phyloP scores from a whole-genome alignment of 2,329 filamentous ascomycete genomes.

The Chaetomium sp. region DNA sequence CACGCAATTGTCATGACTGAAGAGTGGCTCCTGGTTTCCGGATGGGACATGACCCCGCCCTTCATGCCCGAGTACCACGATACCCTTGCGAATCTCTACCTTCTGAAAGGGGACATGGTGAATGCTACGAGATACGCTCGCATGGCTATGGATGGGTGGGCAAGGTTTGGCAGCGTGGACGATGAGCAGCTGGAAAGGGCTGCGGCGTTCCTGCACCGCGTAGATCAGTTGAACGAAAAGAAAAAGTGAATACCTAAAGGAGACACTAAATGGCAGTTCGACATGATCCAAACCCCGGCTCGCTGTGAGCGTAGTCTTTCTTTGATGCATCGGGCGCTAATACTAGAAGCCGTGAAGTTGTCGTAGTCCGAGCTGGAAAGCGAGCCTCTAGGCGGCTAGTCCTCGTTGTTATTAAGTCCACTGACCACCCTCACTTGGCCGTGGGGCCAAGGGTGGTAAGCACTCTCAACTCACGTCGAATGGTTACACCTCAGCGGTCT shows the following conservation, averaged over 20 bases:
- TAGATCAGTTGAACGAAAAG: conserved; percentile 16
- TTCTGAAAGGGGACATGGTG: conserved; percentile 27
- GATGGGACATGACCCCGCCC: conserved; percentile 29
- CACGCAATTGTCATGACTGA: conserved; percentile 34
- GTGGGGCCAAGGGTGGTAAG: background rate
- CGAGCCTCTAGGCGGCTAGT: background rate
- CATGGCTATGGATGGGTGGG: conserved; percentile 35
- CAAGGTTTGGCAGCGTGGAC: conserved; percentile 34
- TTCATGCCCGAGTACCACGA: conserved; percentile 32
- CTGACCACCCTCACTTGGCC: background rate
- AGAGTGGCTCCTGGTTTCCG: conserved; percentile 32
- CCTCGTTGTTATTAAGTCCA: background rate
- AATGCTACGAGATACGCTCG: conserved; percentile 34
- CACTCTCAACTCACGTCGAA: background rate
- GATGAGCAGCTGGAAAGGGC: conserved; percentile 30
- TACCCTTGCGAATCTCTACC: conserved; percentile 31
- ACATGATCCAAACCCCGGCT: background rate
- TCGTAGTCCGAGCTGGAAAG: background rate
- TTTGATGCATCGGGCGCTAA: background rate
- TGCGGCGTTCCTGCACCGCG: conserved; percentile 18
- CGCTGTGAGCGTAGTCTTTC: background rate
- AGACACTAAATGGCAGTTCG: background rate
- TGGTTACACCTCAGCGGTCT: background rate
- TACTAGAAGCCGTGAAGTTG: background rate
- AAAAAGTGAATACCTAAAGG: background rate